A percentile compares a stretch with the other conserved stretches of the same genome.
Conservation (phyloP, 2,329 filamentous ascomycete genomes). For the Podosphaera aphanis region DNA sequence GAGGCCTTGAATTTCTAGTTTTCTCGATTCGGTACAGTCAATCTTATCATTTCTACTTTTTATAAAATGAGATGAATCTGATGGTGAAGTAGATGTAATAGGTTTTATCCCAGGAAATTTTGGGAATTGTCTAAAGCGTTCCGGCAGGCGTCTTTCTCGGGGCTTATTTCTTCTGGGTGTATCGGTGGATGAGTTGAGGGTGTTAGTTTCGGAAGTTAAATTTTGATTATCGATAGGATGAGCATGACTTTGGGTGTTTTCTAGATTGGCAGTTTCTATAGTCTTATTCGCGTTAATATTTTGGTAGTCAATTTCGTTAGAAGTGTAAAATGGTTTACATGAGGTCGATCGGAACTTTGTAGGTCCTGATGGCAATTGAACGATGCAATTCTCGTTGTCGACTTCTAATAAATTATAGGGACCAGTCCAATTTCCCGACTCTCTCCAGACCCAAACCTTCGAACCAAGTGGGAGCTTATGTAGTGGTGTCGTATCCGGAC, state of each 20-base stretch:
- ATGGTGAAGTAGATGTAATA: too few species aligned
- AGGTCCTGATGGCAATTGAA: not conserved
- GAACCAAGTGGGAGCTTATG: conserved; percentile 2
- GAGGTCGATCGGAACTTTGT: conserved; percentile 1
- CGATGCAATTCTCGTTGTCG: not conserved
- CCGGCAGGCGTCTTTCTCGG: too few species aligned
- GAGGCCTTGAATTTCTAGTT: not conserved
- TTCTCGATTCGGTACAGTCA: not conserved
- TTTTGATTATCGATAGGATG: too few species aligned
- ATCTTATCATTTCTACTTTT: not conserved
- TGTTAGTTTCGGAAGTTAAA: too few species aligned
- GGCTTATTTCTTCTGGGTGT: too few species aligned
- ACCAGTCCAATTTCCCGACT: conserved; percentile 1
- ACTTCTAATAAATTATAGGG: not conserved
- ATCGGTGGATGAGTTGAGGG: too few species aligned
- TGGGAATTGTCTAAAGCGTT: too few species aligned
- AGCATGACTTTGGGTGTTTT: too few species aligned
- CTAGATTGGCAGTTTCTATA: not conserved
- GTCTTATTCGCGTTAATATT: not conserved
- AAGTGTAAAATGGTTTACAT: not conserved
- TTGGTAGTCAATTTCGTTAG: not conserved
- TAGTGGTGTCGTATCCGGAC: not conserved
- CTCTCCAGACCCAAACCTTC: conserved; percentile 3
- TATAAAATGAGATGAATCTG: not conserved
- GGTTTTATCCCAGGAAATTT: too few species aligned